Conservation (phyloP, 2,329 filamentous ascomycete genomes). For the Pseudogymnoascus sp. region DNA sequence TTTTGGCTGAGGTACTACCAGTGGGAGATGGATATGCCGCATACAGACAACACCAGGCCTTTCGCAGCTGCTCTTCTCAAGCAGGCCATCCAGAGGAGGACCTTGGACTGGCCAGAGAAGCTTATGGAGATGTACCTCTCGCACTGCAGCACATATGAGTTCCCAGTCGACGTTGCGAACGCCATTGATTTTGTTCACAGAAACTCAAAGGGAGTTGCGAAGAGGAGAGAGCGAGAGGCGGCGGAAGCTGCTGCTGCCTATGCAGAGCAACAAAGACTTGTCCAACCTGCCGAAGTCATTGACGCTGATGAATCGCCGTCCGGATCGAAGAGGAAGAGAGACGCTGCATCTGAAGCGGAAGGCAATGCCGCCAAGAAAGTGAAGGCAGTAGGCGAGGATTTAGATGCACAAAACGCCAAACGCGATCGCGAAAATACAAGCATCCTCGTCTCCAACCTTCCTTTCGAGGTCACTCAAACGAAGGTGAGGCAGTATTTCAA, state of each 20-base stretch:
- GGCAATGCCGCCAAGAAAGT: constrained; percentile 60
- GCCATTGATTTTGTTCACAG: constrained; percentile 69
- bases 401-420: constrained; percentile 44
- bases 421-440: constrained; percentile 88
- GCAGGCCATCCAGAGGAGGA: constrained; percentile 55
- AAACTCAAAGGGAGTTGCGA: constrained; percentile 53
- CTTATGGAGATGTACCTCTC: constrained; percentile 66
- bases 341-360: constrained; percentile 42
- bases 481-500: constrained; percentile 84
- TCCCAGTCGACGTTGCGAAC: constrained; percentile 63
- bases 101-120: constrained; percentile 69
- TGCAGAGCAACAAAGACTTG: constrained; percentile 28
- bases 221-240: constrained; percentile 59
- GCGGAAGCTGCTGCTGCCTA: constrained; percentile 50
- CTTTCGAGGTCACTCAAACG: constrained; percentile 58
- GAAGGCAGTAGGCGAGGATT: constrained; percentile 32
- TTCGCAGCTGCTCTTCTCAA: constrained; percentile 70
- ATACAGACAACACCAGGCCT: constrained; percentile 38
- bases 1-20: constrained; percentile 92
- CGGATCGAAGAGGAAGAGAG: constrained; percentile 66
- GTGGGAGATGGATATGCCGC: constrained; percentile 63
- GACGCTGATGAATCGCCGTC: constrained; percentile 33
- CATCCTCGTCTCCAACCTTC: constrained; percentile 72
- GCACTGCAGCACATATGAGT: constrained; percentile 87
- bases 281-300: constrained; percentile 27